phyloP scores from a whole-genome alignment of 164 flowering plant genomes.

The Aristolochia contorta region DNA sequence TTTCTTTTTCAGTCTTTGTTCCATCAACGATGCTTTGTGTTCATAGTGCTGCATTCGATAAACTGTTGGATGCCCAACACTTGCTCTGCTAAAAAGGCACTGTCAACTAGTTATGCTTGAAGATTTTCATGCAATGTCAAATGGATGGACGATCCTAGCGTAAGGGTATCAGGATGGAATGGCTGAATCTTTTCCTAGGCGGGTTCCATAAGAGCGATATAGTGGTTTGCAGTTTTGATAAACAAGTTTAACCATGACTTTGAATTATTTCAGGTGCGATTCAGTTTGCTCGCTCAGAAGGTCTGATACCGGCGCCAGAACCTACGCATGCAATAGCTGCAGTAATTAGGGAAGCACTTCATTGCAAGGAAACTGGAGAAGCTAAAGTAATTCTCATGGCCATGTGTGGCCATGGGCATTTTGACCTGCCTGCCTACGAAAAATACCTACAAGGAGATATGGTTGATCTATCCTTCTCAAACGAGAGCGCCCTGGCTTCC shows the following conservation, averaged over 20 bases:
- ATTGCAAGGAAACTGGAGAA: conserved; percentile 74
- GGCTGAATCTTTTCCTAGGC: too few species aligned
- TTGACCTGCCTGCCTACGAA: conserved; percentile 85
- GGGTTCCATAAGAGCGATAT: too few species aligned
- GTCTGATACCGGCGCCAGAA: conserved; percentile 91
- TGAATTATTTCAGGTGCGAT: conserved; percentile 52
- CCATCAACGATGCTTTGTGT: too few species aligned
- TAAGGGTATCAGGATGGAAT: too few species aligned
- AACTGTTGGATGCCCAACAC: too few species aligned
- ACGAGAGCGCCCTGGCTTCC: conserved; percentile 48
- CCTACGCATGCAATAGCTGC: conserved; percentile 99
- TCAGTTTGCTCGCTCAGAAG: conserved; percentile 81
- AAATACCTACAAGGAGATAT: conserved; percentile 76
- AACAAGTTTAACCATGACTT: too few species aligned
- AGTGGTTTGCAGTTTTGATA: too few species aligned
- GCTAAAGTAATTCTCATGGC: conserved; percentile 83
- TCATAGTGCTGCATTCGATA: too few species aligned
- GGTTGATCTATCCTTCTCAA: conserved; percentile 62
- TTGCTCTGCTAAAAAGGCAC: too few species aligned
- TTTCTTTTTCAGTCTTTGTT: neutral
- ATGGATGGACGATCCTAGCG: too few species aligned
- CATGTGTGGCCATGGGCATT: conserved; percentile 98
- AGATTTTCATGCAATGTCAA: too few species aligned
- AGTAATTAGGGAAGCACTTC: conserved; percentile 82
- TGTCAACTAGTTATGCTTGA: too few species aligned